Evolutionary conservation across 1,139 yeast species (phyloP), one percentile per base, ranked within the genome.

Genomic region (Spathaspora jeffriesii): DNA sequence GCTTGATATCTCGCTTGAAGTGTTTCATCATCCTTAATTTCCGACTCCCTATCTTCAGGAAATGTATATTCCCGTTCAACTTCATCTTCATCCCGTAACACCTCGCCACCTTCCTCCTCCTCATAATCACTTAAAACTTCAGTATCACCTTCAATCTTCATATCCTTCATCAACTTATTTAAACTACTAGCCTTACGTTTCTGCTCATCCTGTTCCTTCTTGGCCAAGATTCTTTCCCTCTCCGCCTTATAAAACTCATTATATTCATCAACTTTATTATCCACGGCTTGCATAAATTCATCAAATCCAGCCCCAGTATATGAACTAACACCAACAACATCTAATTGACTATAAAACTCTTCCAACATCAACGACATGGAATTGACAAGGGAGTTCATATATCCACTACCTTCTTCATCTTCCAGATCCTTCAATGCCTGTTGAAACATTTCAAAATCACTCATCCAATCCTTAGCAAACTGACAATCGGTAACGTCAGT

Each of bases 401-500:
- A 95, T 2, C 97, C 97, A 18, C 88, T 88, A 48, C 80, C 87
- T 34, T 84, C 88, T 55, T 82, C 84, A 48, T 81, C 66, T 41
- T 87, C 85, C 46, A 72, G 70, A 59, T 85, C 87, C 55, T 78
- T 76, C 50, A 92, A 71, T 1, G 96, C 96, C 34, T 69, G 71
- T 65, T 93, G 99, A 72, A 95, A 95, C 17, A 82, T 76, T 65
- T 93, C 98, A 66, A 95, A 95, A 67, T 95, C 99, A 4, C 85
- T 81, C 98, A 95, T 91, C 99, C 99, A 95, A 55, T 90, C 96
- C 62, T 84, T 85, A 25, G 97, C 97, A 68, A 91, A 91, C 46
- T 81, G 84, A 0, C 96, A 90, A 51, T 85, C 84, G 57, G 85
- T 76, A 8, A 88, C 92, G 67, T 95, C 99, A 2, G 95, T 89